Evolutionary conservation across 257 asterid genomes (phyloP).

Genomic region (Scutellaria baicalensis): DNA sequence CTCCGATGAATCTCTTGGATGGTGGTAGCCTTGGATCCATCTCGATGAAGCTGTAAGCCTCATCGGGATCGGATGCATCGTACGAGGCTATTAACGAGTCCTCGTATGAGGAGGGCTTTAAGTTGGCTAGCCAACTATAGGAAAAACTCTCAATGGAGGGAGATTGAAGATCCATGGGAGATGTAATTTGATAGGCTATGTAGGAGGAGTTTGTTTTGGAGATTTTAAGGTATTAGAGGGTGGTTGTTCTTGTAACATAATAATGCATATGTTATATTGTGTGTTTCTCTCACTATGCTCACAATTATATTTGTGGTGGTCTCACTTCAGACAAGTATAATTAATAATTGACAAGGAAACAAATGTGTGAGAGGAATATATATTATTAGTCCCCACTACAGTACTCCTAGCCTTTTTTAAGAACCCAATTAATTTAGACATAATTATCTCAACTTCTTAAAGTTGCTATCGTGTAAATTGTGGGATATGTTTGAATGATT

Average conservation of each 20-base stretch:
- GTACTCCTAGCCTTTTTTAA: not conserved
- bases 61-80: slow-evolving; percentile 34
- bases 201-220: not conserved
- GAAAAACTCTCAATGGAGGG: slow-evolving; percentile 75
- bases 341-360: slow-evolving; percentile 37
- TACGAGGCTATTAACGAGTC: not conserved
- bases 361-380: slow-evolving; percentile 16
- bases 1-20: slow-evolving; percentile 63
- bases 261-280: not conserved
- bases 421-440: too few relatives aligned
- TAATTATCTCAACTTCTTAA: too few relatives aligned
- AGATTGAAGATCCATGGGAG: slow-evolving; percentile 42
- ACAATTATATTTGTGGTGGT: slow-evolving; percentile 39
- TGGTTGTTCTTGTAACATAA: too few relatives aligned
- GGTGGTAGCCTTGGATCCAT: slow-evolving; percentile 90
- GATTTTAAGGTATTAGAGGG: slow-evolving; percentile 13
- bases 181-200: not conserved
- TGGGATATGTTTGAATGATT: too few relatives aligned
- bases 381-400: slow-evolving; percentile 38
- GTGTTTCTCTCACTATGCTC: slow-evolving; percentile 10
- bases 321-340: slow-evolving; percentile 38
- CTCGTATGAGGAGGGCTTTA: slow-evolving; percentile 16
- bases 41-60: slow-evolving; percentile 67
- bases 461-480: too few relatives aligned
- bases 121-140: slow-evolving; percentile 52